phyloP scores from a whole-genome alignment of 345 rosid genomes.

The Salix caprea region DNA sequence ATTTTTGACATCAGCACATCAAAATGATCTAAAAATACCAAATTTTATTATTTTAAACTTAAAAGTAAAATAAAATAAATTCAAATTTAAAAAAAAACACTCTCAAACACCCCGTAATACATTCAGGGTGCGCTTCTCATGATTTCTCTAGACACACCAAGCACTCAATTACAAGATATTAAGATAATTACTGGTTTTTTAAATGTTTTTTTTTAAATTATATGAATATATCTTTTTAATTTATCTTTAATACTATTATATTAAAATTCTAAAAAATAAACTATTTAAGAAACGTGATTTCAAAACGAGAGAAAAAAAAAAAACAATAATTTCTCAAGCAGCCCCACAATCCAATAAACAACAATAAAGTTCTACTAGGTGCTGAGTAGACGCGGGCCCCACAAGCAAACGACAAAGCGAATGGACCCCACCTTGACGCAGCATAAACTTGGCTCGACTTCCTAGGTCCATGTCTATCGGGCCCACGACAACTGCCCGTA shows the following conservation, averaged over 20 bases:
- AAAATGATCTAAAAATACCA: too few relatives aligned
- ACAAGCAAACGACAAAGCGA: background rate
- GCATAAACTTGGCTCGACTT: constrained; percentile 27
- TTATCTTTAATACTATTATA: too few relatives aligned
- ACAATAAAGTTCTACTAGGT: constrained; percentile 1
- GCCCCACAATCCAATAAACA: constrained; percentile 1
- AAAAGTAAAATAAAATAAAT: too few relatives aligned
- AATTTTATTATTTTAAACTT: too few relatives aligned
- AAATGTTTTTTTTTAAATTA: too few relatives aligned
- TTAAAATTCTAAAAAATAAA: too few relatives aligned
- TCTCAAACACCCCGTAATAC: background rate
- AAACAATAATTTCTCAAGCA: background rate
- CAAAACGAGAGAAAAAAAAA: too few relatives aligned
- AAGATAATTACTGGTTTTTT: too few relatives aligned
- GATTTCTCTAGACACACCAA: background rate
- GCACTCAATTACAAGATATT: background rate
- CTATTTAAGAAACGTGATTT: too few relatives aligned
- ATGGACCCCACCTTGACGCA: constrained; percentile 7
- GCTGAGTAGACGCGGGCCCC: constrained; percentile 26
- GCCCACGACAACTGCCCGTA: constrained; percentile 44
- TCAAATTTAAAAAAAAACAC: too few relatives aligned
- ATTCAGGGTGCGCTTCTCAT: background rate
- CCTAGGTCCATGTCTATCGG: constrained; percentile 37
- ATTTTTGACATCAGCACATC: too few relatives aligned
- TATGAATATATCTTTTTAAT: too few relatives aligned